Conservation (phyloP, 805 yeast genomes). For the Spathaspora passalidarum region DNA sequence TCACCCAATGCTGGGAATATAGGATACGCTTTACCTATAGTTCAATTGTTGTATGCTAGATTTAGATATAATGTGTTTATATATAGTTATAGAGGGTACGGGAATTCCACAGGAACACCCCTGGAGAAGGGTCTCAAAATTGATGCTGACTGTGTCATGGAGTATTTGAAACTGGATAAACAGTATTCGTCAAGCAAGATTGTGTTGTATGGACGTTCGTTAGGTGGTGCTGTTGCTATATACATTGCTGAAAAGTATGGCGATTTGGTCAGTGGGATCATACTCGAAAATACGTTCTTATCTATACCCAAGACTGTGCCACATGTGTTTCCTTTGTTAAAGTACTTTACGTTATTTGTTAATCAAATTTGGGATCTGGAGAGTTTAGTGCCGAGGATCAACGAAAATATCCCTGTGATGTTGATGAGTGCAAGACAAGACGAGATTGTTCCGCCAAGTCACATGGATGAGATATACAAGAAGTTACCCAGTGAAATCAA, state of each 20-base stretch:
- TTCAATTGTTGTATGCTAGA: slow-evolving; percentile 57
- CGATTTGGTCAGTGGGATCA: slow-evolving; percentile 53
- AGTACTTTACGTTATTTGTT: slow-evolving; percentile 56
- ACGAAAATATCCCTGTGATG: slow-evolving; percentile 58
- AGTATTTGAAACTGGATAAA: slow-evolving; percentile 50
- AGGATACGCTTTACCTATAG: slow-evolving; percentile 85
- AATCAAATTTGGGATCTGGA: slow-evolving; percentile 86
- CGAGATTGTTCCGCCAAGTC: slow-evolving; percentile 89
- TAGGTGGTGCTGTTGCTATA: slow-evolving; percentile 94
- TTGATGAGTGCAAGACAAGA: slow-evolving; percentile 73
- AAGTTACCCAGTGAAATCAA: slow-evolving; percentile 52
- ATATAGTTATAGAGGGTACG: slow-evolving; percentile 91
- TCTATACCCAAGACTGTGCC: slow-evolving; percentile 69
- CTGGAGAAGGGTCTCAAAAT: slow-evolving; percentile 74
- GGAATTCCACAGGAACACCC: slow-evolving; percentile 72
- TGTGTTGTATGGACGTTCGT: slow-evolving; percentile 79
- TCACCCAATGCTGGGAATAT: slow-evolving; percentile 97
- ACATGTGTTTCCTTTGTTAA: slow-evolving; percentile 67
- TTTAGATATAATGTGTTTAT: slow-evolving; percentile 76
- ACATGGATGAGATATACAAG: slow-evolving; percentile 62
- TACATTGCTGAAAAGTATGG: slow-evolving; percentile 67
- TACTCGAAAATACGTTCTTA: slow-evolving; percentile 85
- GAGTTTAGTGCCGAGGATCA: slow-evolving; percentile 47
- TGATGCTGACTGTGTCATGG: slow-evolving; percentile 75
- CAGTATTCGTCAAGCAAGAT: slow-evolving; percentile 53